phyloP scores from a whole-genome alignment of 805 yeast genomes.

The Saccharomycopsis javanensis region DNA sequence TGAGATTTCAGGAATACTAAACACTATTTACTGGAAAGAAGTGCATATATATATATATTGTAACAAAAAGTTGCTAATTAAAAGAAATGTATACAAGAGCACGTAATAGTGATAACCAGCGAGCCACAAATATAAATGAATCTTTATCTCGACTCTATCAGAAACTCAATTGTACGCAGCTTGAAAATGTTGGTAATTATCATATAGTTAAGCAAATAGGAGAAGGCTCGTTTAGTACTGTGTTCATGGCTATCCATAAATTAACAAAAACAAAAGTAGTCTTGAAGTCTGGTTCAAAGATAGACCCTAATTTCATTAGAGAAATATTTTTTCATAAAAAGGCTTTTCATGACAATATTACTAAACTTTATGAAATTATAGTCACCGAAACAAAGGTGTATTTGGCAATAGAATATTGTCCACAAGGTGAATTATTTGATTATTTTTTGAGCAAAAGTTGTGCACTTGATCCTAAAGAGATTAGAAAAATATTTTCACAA shows the following conservation, averaged over 20 bases:
- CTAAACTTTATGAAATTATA: slow-evolving; percentile 76
- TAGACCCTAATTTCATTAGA: slow-evolving; percentile 78
- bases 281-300: slow-evolving; percentile 65
- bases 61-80: background rate
- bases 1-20: too few species aligned
- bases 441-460: slow-evolving; percentile 42
- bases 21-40: too few species aligned
- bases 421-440: slow-evolving; percentile 68
- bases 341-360: slow-evolving; percentile 73
- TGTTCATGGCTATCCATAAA: slow-evolving; percentile 72
- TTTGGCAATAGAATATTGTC: slow-evolving; percentile 86
- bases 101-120: slow-evolving; percentile 13
- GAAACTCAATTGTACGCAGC: slow-evolving; percentile 12
- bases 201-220: slow-evolving; percentile 67
- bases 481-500: slow-evolving; percentile 50
- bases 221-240: slow-evolving; percentile 89
- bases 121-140: slow-evolving; percentile 14
- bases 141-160: slow-evolving; percentile 16
- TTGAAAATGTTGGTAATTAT: slow-evolving; percentile 68
- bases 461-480: slow-evolving; percentile 41
- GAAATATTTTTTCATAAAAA: slow-evolving; percentile 86
- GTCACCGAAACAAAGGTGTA: slow-evolving; percentile 73
- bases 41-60: too few species aligned
- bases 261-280: slow-evolving; percentile 73
- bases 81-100: slow-evolving; percentile 5